Evolutionary conservation across 148 eudicot genomes (phyloP), one percentile per base, ranked within the genome.

Genomic region (Rhododendron ferrugineum): DNA sequence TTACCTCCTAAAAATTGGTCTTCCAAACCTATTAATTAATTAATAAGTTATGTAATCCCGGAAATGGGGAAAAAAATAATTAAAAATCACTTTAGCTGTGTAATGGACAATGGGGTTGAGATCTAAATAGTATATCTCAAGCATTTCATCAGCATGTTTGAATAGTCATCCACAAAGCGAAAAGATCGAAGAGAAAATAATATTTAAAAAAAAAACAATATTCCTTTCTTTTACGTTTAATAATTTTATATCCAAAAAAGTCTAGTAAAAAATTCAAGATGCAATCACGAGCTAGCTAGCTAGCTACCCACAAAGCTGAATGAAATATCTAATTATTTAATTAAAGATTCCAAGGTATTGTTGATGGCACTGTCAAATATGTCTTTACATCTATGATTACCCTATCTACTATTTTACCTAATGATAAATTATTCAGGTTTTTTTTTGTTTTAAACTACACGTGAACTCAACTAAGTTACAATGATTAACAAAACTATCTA

Each of bases 371-470:
- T 58, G 64, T 22, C 84, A 60, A 82, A 82, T 40, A 0, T 26
- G 77, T 82, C 77, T 82, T 40, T 8, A 72, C 78, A 83, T 83
- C 84, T 49, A 83, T 83, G 78, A 70, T 83, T 83, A 54, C 36
- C 80, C 49, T 77, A 34, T 23, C 26, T 64, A 37, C 14, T 68
- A 11, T 44, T 70, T 82, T 0, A 11, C 1, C 0, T 82, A 40
- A 82, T 62, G 64, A 82, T 81, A 32, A 30, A 40, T 7, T 81
- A 30, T 32, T 62, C 44, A 40, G 8, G 44, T 7, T 6, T 40
- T 40, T 40, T 40, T 40, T 40, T 37, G 1, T 0, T 37, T 40
- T 40, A 40, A 40, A 40, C 26, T 40, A 60, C 62, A 30, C 14
- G 32, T 66, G 36, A 6, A 49, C 76, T 46, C 78, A 23, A 64